Conservation (phyloP, 2,329 filamentous ascomycete species). For the Onygenales sp. region DNA sequence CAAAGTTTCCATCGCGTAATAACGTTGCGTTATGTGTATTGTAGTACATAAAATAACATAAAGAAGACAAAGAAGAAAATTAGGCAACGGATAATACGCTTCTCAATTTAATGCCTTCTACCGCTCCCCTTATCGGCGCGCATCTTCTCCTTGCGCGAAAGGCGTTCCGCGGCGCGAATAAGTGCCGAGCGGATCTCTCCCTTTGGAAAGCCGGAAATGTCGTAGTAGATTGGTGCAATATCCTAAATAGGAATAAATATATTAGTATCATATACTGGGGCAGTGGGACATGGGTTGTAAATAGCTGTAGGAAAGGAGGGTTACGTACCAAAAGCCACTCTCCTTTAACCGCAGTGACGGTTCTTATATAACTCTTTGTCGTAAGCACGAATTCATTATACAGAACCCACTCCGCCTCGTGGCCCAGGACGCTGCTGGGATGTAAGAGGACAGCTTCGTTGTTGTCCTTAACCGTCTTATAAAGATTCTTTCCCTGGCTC, state of each 20-base stretch:
- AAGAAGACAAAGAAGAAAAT: not conserved
- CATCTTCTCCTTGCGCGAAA: conserved; percentile 46
- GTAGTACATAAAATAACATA: not conserved
- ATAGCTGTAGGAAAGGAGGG: conserved; percentile 4
- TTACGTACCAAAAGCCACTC: conserved; percentile 84
- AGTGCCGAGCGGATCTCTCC: conserved; percentile 70
- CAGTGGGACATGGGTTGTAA: not conserved
- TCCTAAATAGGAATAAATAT: conserved; percentile 47
- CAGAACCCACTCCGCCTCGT: conserved; percentile 91
- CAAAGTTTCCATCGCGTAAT: not conserved
- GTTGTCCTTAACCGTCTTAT: conserved; percentile 84
- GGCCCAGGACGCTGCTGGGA: conserved; percentile 78
- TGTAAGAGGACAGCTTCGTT: conserved; percentile 89
- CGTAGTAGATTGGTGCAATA: conserved; percentile 88
- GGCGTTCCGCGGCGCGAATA: conserved; percentile 44
- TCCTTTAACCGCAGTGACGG: conserved; percentile 79
- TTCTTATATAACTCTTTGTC: conserved; percentile 95
- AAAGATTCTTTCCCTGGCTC: conserved; percentile 68
- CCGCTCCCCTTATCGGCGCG: conserved; percentile 20
- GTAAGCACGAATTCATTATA: conserved; percentile 99
- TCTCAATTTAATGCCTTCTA: conserved; percentile 19
- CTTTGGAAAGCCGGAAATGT: conserved; percentile 69
- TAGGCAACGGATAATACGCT: not conserved
- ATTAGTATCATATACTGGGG: not conserved
- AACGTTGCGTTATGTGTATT: too few species aligned